Base-by-base conservation (phyloP, 2,329 filamentous ascomycete genomes). In the Talaromyces sp. region DNA sequence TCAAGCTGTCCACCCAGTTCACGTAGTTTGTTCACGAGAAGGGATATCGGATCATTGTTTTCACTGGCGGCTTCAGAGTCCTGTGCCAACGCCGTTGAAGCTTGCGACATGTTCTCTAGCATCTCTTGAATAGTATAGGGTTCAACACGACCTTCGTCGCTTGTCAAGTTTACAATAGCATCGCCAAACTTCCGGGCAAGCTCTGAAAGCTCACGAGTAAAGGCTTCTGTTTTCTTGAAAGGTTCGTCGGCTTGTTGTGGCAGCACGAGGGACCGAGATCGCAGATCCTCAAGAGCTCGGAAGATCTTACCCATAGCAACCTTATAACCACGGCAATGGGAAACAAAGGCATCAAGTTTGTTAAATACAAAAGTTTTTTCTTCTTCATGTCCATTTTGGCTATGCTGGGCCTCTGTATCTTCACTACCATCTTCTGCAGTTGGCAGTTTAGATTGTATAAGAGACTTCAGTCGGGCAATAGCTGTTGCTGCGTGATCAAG, bases 271-370 rank as follows among this genome's bases (percentile, higher is more conserved):
- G 87, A 92, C 46, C 91, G 81, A 3, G 84, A 80, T 69, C 87
- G 86, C 49, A 96, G 81, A 51, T 96, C 91, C 55, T 90, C 85
- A 11, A 96, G 76, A 16, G 89, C 85, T 47, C 88, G 85, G 37
- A 90, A 82, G 5, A 89, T 84, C 76, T 96, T 96, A 51, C 86
- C 84, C 43, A 89, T 85, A 44, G 93, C 82, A 30, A 96, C 89
- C 78, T 96, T 96, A 51, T 88, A 83, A 67, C 89, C 91, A 55
- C 92, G 84, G 7, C 89, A 89, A 65, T 91, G 87, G 13, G 84
- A 85, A 54, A 91, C 82, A 49, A 91, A 83, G 14, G 80, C 71
- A 54, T 96, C 91, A 1, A 87, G 78, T 69, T 87, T 89, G 65
- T 85, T 86, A 27, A 82, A 71, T 62, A 96, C 87, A 62, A 88